Evolutionary conservation across 768 basidiomycete species (phyloP), one percentile per base, ranked within the genome.

Genomic region (Boletus fagicola): DNA sequence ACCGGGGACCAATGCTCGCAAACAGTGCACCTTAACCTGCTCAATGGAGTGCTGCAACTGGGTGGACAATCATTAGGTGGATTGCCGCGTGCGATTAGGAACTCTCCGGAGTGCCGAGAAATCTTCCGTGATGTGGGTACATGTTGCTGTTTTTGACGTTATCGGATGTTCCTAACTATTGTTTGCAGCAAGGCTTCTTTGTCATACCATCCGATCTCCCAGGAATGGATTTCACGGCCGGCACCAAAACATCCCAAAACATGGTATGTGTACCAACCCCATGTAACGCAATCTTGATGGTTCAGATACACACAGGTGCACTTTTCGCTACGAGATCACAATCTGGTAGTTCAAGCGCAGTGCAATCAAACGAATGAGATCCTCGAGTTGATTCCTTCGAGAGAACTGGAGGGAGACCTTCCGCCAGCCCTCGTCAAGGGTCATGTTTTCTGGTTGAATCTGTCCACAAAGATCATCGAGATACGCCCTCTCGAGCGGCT

Each of bases 371-470:
- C n/a, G 30, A 42, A 33, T 13, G 40, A 59, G 15, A 22, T 66
- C 4, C 39, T 64, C 0, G 46, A 68, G 36, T 36, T 71, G n/a
- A 61, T 71, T 51, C 66, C 70, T 11, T 51, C 28, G 28, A 28
- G 28, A 3, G 6, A 28, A 28, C 28, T 28, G 28, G 28, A 28
- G 28, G 6, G 6, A 28, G 28, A 28, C 6, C 28, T 28, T 28
- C 28, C 28, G 28, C 28, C 28, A 28, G 3, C 28, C 28, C 28
- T 28, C 28, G 28, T 28, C 5, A 28, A 28, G 28, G 28, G 28
- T 28, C 28, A 28, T 28, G 28, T 28, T 28, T 5, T 4, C 28
- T 28, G 28, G 28, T 28, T 28, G 28, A 28, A 28, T 28, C 28
- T 28, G 5, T 28, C 28, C 28, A 28, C 28, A 28, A 6, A 28